These are phyloP conservation scores for Gossypium arboreum DNA, from an alignment of 345 rosid species.

Conservation along the genomic window DNA sequence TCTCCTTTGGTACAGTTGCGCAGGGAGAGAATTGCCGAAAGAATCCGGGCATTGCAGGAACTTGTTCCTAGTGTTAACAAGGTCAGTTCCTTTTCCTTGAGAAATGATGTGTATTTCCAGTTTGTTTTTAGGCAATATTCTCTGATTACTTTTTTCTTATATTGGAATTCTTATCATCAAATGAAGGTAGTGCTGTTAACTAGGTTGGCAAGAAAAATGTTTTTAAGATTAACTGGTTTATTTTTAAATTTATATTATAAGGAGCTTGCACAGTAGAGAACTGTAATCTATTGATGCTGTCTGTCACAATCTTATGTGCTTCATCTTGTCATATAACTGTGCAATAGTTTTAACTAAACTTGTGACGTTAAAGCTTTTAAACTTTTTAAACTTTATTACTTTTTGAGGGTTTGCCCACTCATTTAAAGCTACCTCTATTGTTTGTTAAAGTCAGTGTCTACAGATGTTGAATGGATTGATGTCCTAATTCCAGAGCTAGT, in stretches of 20 bases:
- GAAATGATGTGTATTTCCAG: not conserved
- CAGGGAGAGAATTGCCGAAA: conserved; percentile 95
- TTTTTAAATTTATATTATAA: not conserved
- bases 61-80: conserved; percentile 98
- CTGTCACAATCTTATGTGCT: not conserved
- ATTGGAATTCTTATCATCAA: conserved; percentile 1
- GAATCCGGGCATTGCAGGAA: conserved; percentile 96
- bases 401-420: not conserved
- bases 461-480: conserved; percentile 3
- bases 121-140: not conserved
- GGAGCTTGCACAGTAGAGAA: not conserved
- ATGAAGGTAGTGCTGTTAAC: not conserved
- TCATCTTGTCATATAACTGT: not conserved
- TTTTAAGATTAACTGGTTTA: not conserved
- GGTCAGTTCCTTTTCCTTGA: conserved; percentile 38
- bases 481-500: not conserved
- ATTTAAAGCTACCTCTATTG: not conserved
- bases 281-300: not conserved
- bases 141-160: conserved; percentile 11
- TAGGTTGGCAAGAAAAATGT: not conserved
- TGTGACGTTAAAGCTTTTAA: not conserved
- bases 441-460: not conserved
- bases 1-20: conserved; percentile 62
- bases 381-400: not conserved
- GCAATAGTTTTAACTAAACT: not conserved